These are phyloP conservation scores for Podospora tetraspora DNA, from an alignment of 495 filamentous ascomycete genomes.

Conservation along the genomic window DNA sequence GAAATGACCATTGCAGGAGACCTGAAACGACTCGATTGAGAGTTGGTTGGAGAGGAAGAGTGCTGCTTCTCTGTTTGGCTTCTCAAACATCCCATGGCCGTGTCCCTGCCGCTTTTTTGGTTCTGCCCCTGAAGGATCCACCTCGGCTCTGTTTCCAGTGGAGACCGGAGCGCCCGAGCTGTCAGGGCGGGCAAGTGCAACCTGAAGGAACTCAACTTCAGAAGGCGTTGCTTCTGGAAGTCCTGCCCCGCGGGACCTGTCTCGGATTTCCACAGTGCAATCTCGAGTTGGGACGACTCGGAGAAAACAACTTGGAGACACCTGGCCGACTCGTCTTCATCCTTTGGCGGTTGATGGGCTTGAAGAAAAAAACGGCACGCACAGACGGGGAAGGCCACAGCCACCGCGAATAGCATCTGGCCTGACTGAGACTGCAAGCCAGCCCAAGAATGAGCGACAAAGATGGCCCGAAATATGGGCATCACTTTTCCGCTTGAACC, in stretches of 20 bases:
- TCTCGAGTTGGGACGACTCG: neutral
- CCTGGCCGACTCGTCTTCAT: neutral
- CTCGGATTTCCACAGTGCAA: neutral
- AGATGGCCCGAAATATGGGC: neutral
- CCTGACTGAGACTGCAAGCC: neutral
- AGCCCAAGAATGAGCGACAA: neutral
- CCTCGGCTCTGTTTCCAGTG: neutral
- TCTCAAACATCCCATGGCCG: constrained; percentile 8
- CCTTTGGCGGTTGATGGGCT: neutral
- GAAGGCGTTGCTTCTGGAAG: neutral
- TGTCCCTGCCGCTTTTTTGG: constrained; percentile 30
- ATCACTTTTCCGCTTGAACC: neutral
- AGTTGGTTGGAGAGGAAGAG: neutral
- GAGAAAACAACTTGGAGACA: neutral
- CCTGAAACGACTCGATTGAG: neutral
- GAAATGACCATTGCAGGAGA: neutral
- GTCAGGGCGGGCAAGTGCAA: neutral
- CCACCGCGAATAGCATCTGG: neutral
- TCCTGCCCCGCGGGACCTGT: neutral
- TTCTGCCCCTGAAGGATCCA: neutral
- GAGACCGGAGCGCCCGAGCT: neutral
- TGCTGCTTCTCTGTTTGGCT: neutral
- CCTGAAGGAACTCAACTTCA: neutral
- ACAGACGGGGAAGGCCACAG: neutral
- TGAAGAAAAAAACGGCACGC: neutral